phyloP scores from a whole-genome alignment of 1,139 yeast species.

The Ashbya aceris region DNA sequence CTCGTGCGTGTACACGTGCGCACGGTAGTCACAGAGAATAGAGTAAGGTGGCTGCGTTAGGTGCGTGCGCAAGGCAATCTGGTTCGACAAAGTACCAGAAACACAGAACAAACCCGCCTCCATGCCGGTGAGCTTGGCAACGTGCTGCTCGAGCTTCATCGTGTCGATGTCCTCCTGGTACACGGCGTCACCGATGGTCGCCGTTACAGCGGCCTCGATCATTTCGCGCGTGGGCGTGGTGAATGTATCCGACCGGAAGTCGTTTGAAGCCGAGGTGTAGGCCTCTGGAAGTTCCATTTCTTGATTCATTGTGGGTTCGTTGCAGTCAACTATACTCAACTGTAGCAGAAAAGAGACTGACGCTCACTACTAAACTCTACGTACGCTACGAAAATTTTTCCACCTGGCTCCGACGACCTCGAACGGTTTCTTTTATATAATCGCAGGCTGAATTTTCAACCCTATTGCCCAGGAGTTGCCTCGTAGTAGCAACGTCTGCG shows the following conservation, averaged over 20 bases:
- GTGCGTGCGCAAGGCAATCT: conserved; percentile 72
- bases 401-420: no score
- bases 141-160: conserved; percentile 50
- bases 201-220: conserved; percentile 51
- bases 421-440: no score
- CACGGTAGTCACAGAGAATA: conserved; percentile 73
- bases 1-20: conserved; percentile 76
- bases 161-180: conserved; percentile 78
- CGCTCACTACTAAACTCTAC: no score
- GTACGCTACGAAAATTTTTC: no score
- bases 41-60: conserved; percentile 81
- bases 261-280: conserved; percentile 37
- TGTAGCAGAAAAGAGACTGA: no score
- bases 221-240: conserved; percentile 80
- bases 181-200: conserved; percentile 79
- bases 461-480: no score
- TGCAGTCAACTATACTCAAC: no score
- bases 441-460: no score
- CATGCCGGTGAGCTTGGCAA: conserved; percentile 67
- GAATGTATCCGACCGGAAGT: conserved; percentile 82
- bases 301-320: background rate
- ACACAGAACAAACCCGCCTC: conserved; percentile 78
- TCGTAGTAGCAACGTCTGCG: no score
- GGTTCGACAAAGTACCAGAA: conserved; percentile 88
- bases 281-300: conserved; percentile 6